Percentiles rank a stretch among this genome's conserved stretches.
Conservation (phyloP, 2,329 filamentous ascomycete species). For the Lecanoromycetidae sp. region DNA sequence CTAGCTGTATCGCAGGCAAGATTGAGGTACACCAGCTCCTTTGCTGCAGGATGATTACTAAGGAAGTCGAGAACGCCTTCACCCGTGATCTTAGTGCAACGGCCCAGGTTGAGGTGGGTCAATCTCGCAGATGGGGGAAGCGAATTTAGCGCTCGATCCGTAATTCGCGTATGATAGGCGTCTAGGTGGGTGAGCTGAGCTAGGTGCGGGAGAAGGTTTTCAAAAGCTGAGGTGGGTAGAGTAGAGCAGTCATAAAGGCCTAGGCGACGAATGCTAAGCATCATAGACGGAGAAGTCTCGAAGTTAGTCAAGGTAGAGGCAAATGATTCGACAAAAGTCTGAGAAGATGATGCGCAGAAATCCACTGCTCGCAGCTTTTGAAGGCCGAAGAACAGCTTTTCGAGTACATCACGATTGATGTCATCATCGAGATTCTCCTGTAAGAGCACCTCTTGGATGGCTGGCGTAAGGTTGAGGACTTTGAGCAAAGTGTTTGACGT, state of each 20-base stretch:
- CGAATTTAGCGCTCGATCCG: constrained; percentile 54
- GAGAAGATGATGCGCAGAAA: constrained; percentile 63
- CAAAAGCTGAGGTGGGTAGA: constrained; percentile 54
- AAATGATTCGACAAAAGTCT: constrained; percentile 55
- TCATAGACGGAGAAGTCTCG: constrained; percentile 37
- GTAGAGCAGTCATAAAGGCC: constrained; percentile 70
- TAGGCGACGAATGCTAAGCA: constrained; percentile 51
- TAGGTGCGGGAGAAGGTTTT: constrained; percentile 59
- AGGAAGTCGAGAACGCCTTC: constrained; percentile 58
- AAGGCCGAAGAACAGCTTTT: constrained; percentile 57
- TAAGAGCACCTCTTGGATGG: constrained; percentile 63
- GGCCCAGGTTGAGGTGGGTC: constrained; percentile 66
- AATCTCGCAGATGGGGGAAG: constrained; percentile 61
- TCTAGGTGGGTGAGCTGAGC: constrained; percentile 62
- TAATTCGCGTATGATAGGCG: constrained; percentile 65
- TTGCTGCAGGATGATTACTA: constrained; percentile 56
- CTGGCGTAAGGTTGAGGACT: constrained; percentile 59
- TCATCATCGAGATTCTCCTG: constrained; percentile 75
- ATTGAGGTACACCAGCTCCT: constrained; percentile 57
- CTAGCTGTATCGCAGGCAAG: constrained; percentile 60
- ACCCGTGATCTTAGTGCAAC: constrained; percentile 59
- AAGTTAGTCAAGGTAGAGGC: constrained; percentile 38
- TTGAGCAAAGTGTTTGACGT: constrained; percentile 60
- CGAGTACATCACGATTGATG: constrained; percentile 53
- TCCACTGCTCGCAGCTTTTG: constrained; percentile 56